Percentiles rank a stretch among this genome's conserved stretches.
Conservation (phyloP, 345 rosid species). For the Eucalyptus lansdowneana region DNA sequence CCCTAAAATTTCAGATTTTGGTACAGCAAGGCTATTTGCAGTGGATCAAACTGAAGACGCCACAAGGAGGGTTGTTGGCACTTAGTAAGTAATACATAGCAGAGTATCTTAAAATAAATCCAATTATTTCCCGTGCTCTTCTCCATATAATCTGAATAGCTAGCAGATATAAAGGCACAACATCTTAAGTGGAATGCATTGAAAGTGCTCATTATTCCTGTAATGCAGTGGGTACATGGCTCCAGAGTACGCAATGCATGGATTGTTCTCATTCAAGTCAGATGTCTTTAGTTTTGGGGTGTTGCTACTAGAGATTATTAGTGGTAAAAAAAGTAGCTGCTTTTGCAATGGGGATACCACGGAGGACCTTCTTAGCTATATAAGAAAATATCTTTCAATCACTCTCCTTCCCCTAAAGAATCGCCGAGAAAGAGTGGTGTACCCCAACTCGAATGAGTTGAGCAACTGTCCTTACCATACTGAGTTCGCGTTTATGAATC, state of each 20-base stretch:
- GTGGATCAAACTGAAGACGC: no score
- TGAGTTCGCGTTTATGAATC: background rate
- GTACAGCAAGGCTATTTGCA: no score
- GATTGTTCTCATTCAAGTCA: background rate
- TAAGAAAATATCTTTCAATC: background rate
- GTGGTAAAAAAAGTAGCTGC: background rate
- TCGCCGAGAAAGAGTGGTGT: background rate
- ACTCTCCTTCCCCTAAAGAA: background rate
- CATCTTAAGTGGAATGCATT: no score
- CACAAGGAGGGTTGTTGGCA: no score
- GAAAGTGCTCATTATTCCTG: no score
- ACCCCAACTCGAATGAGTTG: rapidly evolving
- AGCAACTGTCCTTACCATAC: background rate
- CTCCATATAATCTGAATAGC: no score
- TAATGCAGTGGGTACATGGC: background rate
- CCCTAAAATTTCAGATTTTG: no score
- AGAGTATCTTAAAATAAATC: no score
- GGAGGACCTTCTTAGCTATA: background rate
- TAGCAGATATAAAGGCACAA: no score
- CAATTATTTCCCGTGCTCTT: no score
- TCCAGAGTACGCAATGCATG: background rate
- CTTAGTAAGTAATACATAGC: no score
- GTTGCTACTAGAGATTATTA: background rate
- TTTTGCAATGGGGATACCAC: background rate
- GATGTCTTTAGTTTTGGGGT: background rate